Evolutionary conservation across 2,329 filamentous ascomycete species (phyloP), one percentile per base, ranked within the genome.

Genomic region (Paecilomyces fulvus): DNA sequence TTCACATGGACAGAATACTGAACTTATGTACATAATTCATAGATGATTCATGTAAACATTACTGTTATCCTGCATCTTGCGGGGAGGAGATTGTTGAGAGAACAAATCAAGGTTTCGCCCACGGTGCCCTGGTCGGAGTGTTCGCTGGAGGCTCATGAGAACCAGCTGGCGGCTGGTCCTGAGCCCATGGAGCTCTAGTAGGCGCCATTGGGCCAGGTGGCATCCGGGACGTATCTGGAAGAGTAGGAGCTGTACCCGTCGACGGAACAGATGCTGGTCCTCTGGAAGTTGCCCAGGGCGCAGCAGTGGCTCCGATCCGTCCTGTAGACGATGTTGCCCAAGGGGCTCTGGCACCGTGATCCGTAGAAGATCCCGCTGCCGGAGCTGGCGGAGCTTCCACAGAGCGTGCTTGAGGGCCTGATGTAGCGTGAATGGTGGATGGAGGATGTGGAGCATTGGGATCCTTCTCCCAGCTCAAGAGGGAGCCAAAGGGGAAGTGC

Each of bases 401-500:
- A 21, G 66, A 58, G 3, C 64, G 61, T 17, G 64, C 56, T 54
- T 66, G 64, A 1, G 65, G 62, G 30, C 61, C 62, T 30, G 68
- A 65, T 11, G 63, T 61, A 66, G 83, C 77, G 69, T 89, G 85
- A 0, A 82, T 73, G 6, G 82, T 81, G 23, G 77, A 68, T 6
- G 74, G 65, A 0, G 80, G 79, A 1, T 70, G 62, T 1, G 72
- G 63, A 1, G 86, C 85, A 55, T 82, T 75, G 0, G 86, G 86
- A 66, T 91, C 86, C 51, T 71, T 74, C 1, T 89, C 84, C 87
- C 88, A 92, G 37, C 81, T 83, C 68, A 92, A 90, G n/a, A 94
- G 75, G 5, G 85, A 87, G 25, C 89, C 89, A 63, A 94, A 92
- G 2, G 81, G 83, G 63, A 94, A 97, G 73, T 99, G 94, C 73